phyloP scores from a whole-genome alignment of 257 asterid genomes.

The Dorcoceras hygrometricum region DNA sequence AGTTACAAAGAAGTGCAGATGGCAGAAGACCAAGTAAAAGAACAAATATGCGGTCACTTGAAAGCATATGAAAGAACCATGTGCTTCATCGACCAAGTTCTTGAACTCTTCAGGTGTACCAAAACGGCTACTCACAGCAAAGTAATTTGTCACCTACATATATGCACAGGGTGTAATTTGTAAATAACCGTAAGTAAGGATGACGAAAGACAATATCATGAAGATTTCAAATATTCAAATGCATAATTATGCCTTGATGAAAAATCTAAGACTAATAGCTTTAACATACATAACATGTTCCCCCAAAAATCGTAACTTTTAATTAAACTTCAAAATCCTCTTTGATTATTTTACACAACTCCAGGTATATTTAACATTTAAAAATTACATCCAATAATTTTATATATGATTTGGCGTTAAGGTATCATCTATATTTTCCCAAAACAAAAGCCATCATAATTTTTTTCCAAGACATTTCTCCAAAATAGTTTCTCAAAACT shows the following conservation, averaged over 20 bases:
- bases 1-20: conserved; percentile 23
- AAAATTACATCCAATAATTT: neutral
- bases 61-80: conserved; percentile 48
- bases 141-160: conserved; percentile 80
- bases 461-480: neutral
- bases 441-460: neutral
- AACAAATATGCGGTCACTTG: conserved; percentile 3
- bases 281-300: neutral
- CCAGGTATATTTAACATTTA: too few species aligned
- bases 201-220: conserved; percentile 15
- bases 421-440: neutral
- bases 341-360: neutral
- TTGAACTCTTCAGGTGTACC: conserved; percentile 98
- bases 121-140: conserved; percentile 95
- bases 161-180: conserved; percentile 12
- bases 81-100: conserved; percentile 96
- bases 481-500: neutral
- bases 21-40: conserved; percentile 1
- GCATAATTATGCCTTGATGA: conserved; percentile 13
- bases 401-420: neutral
- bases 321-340: neutral
- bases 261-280: conserved; percentile 16
- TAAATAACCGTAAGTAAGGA: conserved; percentile 20
- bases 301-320: too few species aligned
- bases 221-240: neutral